These are phyloP conservation scores for Cicer chorassanicum DNA, from an alignment of 306 rosid species.

Conservation along the genomic window DNA sequence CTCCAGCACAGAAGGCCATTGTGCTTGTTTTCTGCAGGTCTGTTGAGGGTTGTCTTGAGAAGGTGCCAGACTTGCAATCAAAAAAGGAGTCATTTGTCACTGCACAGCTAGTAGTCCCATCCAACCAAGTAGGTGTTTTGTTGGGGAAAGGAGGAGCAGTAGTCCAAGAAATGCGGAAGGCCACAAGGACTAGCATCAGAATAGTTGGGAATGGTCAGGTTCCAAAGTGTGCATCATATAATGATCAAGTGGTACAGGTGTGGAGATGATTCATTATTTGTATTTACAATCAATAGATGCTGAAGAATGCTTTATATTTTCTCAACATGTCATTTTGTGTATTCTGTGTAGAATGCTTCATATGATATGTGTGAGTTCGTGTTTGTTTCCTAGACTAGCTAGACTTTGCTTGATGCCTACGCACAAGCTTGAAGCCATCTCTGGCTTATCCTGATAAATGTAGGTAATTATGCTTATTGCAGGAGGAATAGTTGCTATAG, in stretches of 20 bases:
- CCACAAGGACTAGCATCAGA: slow-evolving; percentile 72
- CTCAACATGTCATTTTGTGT: slow-evolving; percentile 17
- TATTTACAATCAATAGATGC: slow-evolving; percentile 40
- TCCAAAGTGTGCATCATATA: slow-evolving; percentile 76
- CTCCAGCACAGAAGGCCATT: slow-evolving; percentile 86
- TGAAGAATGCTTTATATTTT: slow-evolving; percentile 28
- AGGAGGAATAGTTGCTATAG: not conserved
- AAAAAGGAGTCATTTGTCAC: slow-evolving; percentile 60
- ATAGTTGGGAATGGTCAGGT: slow-evolving; percentile 68
- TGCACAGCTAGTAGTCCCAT: slow-evolving; percentile 73
- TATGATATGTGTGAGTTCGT: slow-evolving; percentile 20
- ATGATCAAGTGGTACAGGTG: slow-evolving; percentile 79
- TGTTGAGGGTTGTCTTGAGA: slow-evolving; percentile 63
- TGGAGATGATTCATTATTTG: slow-evolving; percentile 31
- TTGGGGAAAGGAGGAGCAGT: slow-evolving; percentile 90
- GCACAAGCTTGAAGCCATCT: not conserved
- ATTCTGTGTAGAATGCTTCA: not conserved
- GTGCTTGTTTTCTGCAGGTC: slow-evolving; percentile 82
- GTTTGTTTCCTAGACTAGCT: not conserved
- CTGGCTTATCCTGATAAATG: slow-evolving; percentile 20
- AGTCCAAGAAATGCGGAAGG: slow-evolving; percentile 80
- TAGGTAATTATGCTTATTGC: slow-evolving; percentile 11
- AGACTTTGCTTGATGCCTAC: slow-evolving; percentile 13
- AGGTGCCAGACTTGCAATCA: slow-evolving; percentile 59
- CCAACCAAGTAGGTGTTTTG: slow-evolving; percentile 91